Evolutionary conservation across 2,329 filamentous ascomycete species (phyloP).

Genomic region (Ilyonectria mors-panacis): DNA sequence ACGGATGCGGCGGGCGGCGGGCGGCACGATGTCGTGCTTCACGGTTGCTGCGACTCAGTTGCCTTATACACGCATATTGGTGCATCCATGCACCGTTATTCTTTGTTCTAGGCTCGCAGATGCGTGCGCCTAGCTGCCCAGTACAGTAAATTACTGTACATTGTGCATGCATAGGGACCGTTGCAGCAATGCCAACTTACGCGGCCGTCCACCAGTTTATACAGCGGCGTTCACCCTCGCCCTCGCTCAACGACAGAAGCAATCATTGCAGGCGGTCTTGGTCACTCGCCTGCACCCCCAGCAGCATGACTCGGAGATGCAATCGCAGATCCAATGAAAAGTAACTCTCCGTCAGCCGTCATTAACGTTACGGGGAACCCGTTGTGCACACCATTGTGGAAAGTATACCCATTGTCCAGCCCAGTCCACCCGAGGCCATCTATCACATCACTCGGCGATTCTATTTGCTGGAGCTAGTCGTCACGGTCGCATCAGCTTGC

Average conservation of each 20-base stretch:
- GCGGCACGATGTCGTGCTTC: slow-evolving; percentile 48
- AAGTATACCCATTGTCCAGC: slow-evolving; percentile 22
- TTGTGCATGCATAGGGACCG: not conserved
- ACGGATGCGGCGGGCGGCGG: slow-evolving; percentile 39
- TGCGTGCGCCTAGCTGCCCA: not conserved
- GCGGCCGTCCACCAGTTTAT: not conserved
- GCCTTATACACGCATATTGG: slow-evolving; percentile 25
- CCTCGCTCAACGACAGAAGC: not conserved
- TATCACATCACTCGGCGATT: slow-evolving; percentile 37
- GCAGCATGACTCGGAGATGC: slow-evolving; percentile 16
- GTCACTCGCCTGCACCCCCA: slow-evolving; percentile 8
- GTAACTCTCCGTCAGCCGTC: slow-evolving; percentile 4
- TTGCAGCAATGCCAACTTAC: not conserved
- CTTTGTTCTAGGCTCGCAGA: not conserved
- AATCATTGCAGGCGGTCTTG: slow-evolving; percentile 10
- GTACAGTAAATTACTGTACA: not conserved
- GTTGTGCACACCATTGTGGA: slow-evolving; percentile 13
- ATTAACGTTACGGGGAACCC: slow-evolving; percentile 8
- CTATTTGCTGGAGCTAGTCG: slow-evolving; percentile 19
- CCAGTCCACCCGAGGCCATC: slow-evolving; percentile 6
- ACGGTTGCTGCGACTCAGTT: slow-evolving; percentile 35
- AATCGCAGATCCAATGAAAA: slow-evolving; percentile 26
- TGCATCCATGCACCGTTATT: slow-evolving; percentile 10
- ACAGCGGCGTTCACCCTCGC: not conserved
- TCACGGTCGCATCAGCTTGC: slow-evolving; percentile 36